phyloP scores from a whole-genome alignment of 805 yeast species.

The Candida suzukii region DNA sequence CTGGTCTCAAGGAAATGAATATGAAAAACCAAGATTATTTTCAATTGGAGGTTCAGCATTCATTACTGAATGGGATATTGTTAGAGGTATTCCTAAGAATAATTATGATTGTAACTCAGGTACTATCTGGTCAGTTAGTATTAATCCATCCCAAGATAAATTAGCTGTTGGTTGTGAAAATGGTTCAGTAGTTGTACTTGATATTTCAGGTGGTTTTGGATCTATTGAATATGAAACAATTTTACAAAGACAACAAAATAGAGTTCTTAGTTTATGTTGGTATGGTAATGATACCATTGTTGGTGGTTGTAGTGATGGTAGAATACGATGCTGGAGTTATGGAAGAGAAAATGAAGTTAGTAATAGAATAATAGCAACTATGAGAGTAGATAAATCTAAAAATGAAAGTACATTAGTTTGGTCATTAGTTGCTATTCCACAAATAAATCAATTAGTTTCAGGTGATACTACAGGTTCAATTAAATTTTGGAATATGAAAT shows the following conservation, averaged over 20 bases:
- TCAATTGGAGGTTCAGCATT: constrained; percentile 91
- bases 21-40: constrained; percentile 57
- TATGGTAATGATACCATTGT: constrained; percentile 54
- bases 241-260: constrained; percentile 75
- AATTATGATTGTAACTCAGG: constrained; percentile 92
- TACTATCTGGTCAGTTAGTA: constrained; percentile 82
- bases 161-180: constrained; percentile 94
- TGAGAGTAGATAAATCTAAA: constrained; percentile 88
- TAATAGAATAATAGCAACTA: constrained; percentile 59
- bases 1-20: constrained; percentile 46
- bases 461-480: constrained; percentile 96
- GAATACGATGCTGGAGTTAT: constrained; percentile 74
- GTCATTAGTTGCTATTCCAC: constrained; percentile 64
- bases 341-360: constrained; percentile 31
- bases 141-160: constrained; percentile 50
- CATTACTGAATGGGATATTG: constrained; percentile 87
- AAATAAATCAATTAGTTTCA: constrained; percentile 69
- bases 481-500: constrained; percentile 85
- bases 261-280: constrained; percentile 80
- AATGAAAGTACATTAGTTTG: constrained; percentile 87
- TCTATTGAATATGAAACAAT: constrained; percentile 67
- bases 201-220: constrained; percentile 84
- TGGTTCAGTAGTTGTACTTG: constrained; percentile 79
- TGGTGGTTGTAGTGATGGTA: constrained; percentile 96
- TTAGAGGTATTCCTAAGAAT: constrained; percentile 60